These are phyloP conservation scores for Antitrichia curtipendula DNA, from an alignment of 225 moss, liverwort and hornwort genomes.

Conservation along the genomic window DNA sequence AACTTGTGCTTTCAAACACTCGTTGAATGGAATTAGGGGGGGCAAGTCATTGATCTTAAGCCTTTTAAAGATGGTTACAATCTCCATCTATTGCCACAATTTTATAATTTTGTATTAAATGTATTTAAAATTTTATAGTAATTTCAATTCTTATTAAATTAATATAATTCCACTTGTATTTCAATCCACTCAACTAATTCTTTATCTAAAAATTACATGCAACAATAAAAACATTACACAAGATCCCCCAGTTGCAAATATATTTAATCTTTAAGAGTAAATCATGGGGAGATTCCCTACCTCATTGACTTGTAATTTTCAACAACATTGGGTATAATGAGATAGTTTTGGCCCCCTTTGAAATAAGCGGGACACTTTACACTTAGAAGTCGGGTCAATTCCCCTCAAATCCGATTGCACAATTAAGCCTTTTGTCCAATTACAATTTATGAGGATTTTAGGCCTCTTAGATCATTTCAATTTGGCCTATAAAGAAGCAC, in stretches of 20 bases:
- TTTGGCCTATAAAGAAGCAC: no score
- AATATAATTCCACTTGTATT: not conserved
- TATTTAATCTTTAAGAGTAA: not conserved
- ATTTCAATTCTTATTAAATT: not conserved
- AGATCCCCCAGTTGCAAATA: not conserved
- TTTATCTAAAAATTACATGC: rapidly evolving
- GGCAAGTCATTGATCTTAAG: not conserved
- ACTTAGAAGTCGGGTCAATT: no score
- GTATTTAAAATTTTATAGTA: not conserved
- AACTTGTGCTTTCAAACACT: not conserved
- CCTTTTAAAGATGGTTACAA: not conserved
- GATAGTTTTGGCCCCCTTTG: not conserved
- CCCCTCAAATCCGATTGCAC: no score
- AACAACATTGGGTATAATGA: not conserved
- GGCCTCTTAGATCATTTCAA: no score
- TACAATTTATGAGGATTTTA: no score
- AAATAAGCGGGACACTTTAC: no score
- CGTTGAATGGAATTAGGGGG: no score
- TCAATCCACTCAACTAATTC: not conserved
- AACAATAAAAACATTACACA: not conserved
- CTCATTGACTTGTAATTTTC: not conserved
- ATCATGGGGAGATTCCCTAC: no score
- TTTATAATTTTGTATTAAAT: not conserved
- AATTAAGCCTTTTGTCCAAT: no score
- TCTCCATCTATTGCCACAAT: rapidly evolving